Conservation (phyloP, 345 rosid genomes). For the Angophora floribunda region DNA sequence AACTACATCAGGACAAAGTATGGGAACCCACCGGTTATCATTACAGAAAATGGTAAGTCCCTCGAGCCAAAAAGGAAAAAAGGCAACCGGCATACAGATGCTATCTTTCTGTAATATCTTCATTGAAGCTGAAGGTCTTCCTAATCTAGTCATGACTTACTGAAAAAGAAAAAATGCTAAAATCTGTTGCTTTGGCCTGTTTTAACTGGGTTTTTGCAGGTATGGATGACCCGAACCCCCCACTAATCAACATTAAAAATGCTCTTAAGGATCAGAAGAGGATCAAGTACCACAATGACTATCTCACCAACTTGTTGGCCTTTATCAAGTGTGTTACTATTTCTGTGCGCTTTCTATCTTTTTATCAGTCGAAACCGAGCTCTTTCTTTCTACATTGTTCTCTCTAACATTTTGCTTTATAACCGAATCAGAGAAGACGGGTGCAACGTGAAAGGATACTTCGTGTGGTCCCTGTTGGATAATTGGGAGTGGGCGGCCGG, state of each 20-base stretch:
- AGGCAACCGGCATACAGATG: neutral
- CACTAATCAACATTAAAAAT: conserved; percentile 28
- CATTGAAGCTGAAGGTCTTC: neutral
- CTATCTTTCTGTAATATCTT: neutral
- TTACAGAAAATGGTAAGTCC: conserved; percentile 58
- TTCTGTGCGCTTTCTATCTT: neutral
- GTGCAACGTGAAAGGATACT: conserved; percentile 92
- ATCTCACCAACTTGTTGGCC: conserved; percentile 69
- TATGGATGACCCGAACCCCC: conserved; percentile 73
- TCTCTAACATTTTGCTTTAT: neutral
- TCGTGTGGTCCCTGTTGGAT: conserved; percentile 83
- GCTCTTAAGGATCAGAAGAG: conserved; percentile 76
- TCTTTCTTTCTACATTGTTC: neutral
- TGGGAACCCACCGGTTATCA: conserved; percentile 42
- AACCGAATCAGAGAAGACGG: conserved; percentile 68
- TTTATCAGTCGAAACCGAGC: neutral
- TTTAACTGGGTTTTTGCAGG: conserved; percentile 29
- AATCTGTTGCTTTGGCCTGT: neutral
- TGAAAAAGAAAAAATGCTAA: neutral
- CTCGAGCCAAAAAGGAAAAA: neutral
- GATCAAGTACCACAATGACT: conserved; percentile 73
- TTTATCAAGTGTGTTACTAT: conserved; percentile 44
- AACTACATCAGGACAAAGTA: conserved; percentile 59
- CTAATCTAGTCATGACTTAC: neutral
- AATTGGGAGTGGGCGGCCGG: conserved; percentile 99